Base-by-base conservation (phyloP, 257 asterid species). In the Phtheirospermum japonicum region DNA sequence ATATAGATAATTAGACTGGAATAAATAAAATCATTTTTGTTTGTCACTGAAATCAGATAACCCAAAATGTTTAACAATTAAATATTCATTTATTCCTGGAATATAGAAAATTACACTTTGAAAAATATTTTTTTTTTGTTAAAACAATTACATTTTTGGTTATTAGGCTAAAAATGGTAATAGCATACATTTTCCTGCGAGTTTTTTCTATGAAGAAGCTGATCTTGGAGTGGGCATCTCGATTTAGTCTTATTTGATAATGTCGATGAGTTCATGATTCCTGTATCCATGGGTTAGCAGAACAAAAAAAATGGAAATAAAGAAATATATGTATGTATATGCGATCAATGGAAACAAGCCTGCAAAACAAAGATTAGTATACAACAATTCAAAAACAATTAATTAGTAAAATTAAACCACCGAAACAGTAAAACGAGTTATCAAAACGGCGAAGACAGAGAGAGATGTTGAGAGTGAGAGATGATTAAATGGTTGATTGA, bases 261-360 rank as follows among this genome's bases (percentile, higher is more conserved):
- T 9, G 79, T 71, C 14, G 90, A 77, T 1, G 84, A 79, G 75
- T 71, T 67, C 1, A 55, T 40, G 2, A 67, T 71, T 73, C 95
- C 97, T 83, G 95, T 79, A 71, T 76, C 97, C 94, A 86, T 89
- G 2, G 61, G 82, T 81, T 77, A 82, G 74, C 71, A 64, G 68
- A 54, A 52, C 66, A 62, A 46, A 4, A 59, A 33, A 50, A 39
- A 65, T 28, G 55, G 32, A 37, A 50, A 39, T 9, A 13, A 62
- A n/a, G 6, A 43, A n/a, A 43, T 7, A 36, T 36, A n/a, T n/a
- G n/a, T n/a, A n/a, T n/a, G n/a, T n/a, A n/a, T n/a, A 36, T 36
- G 42, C 28, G 28, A 23, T 23, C 1, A 14, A 16, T 4, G 8
- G 18, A 63, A 9, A 10, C 4, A 34, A 42, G 37, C 81, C 90